These are phyloP conservation scores for Coffea humblotiana DNA, from an alignment of 305 asterid species.

Conservation along the genomic window DNA sequence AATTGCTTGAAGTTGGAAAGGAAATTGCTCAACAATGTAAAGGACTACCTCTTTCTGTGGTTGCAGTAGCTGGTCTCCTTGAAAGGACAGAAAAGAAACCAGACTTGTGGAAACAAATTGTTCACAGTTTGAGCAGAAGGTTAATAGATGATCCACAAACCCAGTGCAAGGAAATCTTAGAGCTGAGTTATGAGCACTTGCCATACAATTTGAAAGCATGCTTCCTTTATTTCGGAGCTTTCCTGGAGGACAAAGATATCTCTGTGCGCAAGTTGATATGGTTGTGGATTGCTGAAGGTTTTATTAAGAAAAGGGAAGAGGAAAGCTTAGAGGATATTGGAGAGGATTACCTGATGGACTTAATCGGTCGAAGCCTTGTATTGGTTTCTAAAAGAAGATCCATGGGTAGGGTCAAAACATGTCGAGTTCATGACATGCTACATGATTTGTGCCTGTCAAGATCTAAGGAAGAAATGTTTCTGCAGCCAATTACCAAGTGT, in stretches of 20 bases:
- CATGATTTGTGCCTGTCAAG: constrained; percentile 17
- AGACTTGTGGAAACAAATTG: constrained; percentile 9
- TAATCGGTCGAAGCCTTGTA: too few species aligned
- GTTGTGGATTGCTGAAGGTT: constrained; percentile 27
- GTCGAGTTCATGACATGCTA: constrained; percentile 14
- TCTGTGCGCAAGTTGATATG: constrained; percentile 8
- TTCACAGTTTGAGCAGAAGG: neutral
- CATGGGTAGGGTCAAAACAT: constrained; percentile 11
- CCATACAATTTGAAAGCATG: constrained; percentile 20
- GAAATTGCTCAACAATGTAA: constrained; percentile 7
- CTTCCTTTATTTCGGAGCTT: constrained; percentile 21
- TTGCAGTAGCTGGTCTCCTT: constrained; percentile 24
- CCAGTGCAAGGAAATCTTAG: constrained; percentile 10
- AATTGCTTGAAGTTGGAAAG: constrained; percentile 18
- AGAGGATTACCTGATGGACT: constrained; percentile 13
- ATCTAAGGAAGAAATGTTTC: neutral
- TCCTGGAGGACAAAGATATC: constrained; percentile 16
- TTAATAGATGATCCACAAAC: constrained; percentile 4
- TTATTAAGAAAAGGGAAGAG: neutral
- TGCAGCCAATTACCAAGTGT: too few species aligned
- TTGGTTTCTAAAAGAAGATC: neutral
- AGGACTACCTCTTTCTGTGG: constrained; percentile 21
- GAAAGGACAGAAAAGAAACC: neutral
- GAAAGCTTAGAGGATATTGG: constrained; percentile 7
- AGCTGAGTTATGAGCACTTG: constrained; percentile 24